phyloP scores from a whole-genome alignment of 2,329 filamentous ascomycete genomes.

The Sphaerulina vaccinii region DNA sequence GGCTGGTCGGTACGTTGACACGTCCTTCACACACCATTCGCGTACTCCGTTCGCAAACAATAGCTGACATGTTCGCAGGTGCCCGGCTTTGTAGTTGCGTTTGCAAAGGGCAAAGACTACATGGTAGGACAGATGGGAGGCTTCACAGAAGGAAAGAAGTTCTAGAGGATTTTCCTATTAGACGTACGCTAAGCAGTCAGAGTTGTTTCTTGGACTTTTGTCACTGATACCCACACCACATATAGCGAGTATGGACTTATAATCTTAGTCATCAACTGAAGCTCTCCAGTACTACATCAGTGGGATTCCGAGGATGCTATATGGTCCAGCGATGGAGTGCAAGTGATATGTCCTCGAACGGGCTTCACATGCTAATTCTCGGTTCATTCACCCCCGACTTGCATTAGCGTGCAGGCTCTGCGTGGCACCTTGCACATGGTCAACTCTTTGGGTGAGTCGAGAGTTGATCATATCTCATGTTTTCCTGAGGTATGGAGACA shows the following conservation, averaged over 20 bases:
- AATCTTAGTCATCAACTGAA: neutral
- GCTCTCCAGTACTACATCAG: neutral
- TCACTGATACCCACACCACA: neutral
- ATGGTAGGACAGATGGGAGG: constrained; percentile 31
- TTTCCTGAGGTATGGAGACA: too few species aligned
- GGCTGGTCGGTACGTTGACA: constrained; percentile 22
- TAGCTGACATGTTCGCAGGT: constrained; percentile 14
- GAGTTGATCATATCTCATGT: too few species aligned
- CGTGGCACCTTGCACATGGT: neutral
- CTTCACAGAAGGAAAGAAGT: constrained; percentile 34
- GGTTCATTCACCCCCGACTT: neutral
- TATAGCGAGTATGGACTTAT: neutral
- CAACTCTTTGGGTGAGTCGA: too few species aligned
- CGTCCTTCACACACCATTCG: too few species aligned
- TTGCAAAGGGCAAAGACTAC: constrained; percentile 41
- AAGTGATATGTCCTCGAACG: neutral
- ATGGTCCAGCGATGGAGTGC: neutral
- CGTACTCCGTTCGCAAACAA: too few species aligned
- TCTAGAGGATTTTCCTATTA: neutral
- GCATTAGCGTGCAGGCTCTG: neutral
- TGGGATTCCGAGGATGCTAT: neutral
- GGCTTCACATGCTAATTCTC: neutral
- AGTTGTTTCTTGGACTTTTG: neutral
- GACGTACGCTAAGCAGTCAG: neutral
- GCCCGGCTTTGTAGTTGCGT: constrained; percentile 37